Conservation (phyloP, 2,329 filamentous ascomycete genomes). For the Epichloe coenophiala region DNA sequence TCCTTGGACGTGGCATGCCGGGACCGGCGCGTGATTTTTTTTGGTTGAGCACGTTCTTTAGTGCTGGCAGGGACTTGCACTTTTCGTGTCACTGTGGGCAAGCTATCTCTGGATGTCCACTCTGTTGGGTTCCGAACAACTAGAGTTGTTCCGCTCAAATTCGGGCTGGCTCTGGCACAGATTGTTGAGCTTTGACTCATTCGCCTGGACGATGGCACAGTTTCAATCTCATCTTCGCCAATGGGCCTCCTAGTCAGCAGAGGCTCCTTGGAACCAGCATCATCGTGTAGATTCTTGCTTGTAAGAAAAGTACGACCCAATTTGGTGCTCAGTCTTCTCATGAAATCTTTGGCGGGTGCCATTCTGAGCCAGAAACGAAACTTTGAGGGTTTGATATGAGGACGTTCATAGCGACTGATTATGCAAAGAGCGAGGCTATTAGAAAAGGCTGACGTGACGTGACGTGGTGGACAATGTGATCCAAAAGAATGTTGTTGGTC, state of each 20-base stretch:
- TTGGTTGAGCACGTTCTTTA: background rate
- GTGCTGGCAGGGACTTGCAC: background rate
- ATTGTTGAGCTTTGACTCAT: background rate
- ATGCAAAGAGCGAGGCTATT: background rate
- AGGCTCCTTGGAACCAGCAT: background rate
- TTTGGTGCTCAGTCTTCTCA: background rate
- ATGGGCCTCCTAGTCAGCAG: background rate
- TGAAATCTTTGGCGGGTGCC: background rate
- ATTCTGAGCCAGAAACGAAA: background rate
- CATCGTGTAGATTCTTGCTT: background rate
- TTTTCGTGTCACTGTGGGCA: background rate
- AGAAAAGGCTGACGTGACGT: background rate
- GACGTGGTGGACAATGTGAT: conserved; percentile 1
- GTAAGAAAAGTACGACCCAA: background rate
- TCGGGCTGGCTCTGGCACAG: background rate
- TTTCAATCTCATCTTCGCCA: background rate
- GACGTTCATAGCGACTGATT: conserved; percentile 7
- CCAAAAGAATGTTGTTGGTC: conserved; percentile 2
- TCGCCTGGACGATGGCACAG: background rate
- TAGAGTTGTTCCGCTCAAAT: background rate
- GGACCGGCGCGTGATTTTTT: background rate
- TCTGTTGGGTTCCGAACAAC: background rate
- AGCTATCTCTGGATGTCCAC: background rate
- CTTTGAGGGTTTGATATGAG: background rate
- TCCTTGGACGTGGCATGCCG: background rate